Evolutionary conservation across 129 eudicot species (phyloP).

Genomic region (Tagetes erecta): DNA sequence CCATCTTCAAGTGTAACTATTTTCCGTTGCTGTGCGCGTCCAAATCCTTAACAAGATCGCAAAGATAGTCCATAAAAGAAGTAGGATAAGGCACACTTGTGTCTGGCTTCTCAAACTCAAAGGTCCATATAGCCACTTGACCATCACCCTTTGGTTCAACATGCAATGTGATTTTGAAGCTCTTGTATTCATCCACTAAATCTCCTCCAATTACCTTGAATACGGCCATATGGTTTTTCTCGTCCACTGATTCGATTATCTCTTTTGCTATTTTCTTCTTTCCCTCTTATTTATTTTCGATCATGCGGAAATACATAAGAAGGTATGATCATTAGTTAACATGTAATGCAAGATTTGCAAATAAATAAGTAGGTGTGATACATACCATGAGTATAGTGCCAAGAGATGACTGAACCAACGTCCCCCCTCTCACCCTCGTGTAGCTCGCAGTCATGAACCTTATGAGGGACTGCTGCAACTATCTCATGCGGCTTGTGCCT

Average conservation of each 20-base stretch:
- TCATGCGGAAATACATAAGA: background rate
- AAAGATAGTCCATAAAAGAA: slow-evolving; percentile 33
- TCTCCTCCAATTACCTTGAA: slow-evolving; percentile 60
- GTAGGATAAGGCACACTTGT: slow-evolving; percentile 33
- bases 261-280: slow-evolving; percentile 33
- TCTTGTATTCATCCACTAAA: slow-evolving; percentile 39
- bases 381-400: slow-evolving; percentile 27
- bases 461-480: slow-evolving; percentile 20
- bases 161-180: slow-evolving; percentile 25
- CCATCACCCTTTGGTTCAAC: slow-evolving; percentile 36
- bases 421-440: slow-evolving; percentile 35
- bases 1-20: background rate
- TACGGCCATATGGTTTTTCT: slow-evolving; percentile 28
- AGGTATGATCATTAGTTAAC: background rate
- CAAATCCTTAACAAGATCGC: slow-evolving; percentile 26
- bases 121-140: slow-evolving; percentile 33
- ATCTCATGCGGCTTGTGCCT: slow-evolving; percentile 36
- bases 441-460: slow-evolving; percentile 32
- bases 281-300: slow-evolving; percentile 14
- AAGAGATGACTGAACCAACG: slow-evolving; percentile 31
- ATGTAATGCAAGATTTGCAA: background rate
- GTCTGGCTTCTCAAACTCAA: slow-evolving; percentile 40
- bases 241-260: slow-evolving; percentile 33
- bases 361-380: background rate
- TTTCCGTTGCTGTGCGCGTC: slow-evolving; percentile 26